A percentile compares a stretch with the other conserved stretches of the same genome.
These are phyloP conservation scores for Rhynchosporium graminicola DNA, from an alignment of 2,329 filamentous ascomycete species.

Conservation along the genomic window DNA sequence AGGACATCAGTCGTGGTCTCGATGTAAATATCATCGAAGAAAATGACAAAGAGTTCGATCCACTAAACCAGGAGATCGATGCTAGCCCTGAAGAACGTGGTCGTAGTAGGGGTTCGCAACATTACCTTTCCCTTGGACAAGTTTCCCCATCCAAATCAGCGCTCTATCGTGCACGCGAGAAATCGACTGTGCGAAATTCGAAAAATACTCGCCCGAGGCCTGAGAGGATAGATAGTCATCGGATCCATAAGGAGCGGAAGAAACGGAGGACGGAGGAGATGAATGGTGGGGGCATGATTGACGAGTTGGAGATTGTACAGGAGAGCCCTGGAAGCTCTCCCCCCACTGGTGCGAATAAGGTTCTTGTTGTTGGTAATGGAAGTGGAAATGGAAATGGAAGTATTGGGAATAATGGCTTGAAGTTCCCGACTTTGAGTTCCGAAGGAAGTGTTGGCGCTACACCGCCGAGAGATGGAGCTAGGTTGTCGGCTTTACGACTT, in stretches of 20 bases:
- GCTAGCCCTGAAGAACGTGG: constrained; percentile 5
- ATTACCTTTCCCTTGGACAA: constrained; percentile 25
- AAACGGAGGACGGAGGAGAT: constrained; percentile 16
- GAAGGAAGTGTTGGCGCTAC: not conserved
- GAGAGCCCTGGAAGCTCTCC: constrained; percentile 12
- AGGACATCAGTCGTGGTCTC: not conserved
- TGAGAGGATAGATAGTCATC: constrained; percentile 17
- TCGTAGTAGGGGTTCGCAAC: constrained; percentile 17
- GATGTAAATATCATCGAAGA: not conserved
- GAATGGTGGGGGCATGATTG: not conserved
- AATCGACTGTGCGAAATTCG: not conserved
- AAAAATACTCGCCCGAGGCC: not conserved
- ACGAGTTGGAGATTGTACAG: constrained; percentile 21
- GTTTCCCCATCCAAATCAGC: not conserved
- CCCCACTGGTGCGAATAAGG: not conserved
- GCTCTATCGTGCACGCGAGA: not conserved
- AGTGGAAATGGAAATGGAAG: not conserved
- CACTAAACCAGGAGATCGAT: constrained; percentile 2
- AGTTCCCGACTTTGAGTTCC: constrained; percentile 18
- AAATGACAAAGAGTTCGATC: not conserved
- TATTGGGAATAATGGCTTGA: not conserved
- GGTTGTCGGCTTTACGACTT: not conserved
- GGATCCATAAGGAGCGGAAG: constrained; percentile 19
- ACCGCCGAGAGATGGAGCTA: not conserved
- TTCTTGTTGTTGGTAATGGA: not conserved